A percentile compares a stretch with the other conserved stretches of the same genome.
Evolutionary conservation across 805 yeast species (phyloP).

Genomic region (Ogataea paraovalis): DNA sequence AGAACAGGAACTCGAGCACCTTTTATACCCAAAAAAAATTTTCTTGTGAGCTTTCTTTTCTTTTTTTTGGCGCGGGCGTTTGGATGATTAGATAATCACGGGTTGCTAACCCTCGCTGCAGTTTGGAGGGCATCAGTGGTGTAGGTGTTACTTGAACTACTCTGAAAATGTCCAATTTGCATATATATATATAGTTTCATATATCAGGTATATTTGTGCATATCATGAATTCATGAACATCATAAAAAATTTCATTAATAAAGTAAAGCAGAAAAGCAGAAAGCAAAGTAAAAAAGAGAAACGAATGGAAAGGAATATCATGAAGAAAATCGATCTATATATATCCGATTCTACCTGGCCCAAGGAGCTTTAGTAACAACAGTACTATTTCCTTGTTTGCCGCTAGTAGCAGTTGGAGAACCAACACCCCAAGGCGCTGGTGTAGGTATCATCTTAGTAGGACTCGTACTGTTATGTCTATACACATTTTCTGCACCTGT

Average conservation of each 20-base stretch:
- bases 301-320: background rate
- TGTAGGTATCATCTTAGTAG: background rate
- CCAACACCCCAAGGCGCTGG: background rate
- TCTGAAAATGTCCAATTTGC: too few relatives aligned
- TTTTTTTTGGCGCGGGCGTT: background rate
- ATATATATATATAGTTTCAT: too few relatives aligned
- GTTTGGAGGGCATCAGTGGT: too few relatives aligned
- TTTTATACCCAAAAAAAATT: slow-evolving; percentile 22
- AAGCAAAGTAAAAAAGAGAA: background rate
- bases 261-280: background rate
- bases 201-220: too few relatives aligned
- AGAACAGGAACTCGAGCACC: slow-evolving; percentile 9
- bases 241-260: background rate
- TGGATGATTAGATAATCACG: too few relatives aligned
- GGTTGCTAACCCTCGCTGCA: too few relatives aligned
- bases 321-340: background rate
- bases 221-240: background rate
- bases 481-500: background rate
- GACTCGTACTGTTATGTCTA: background rate
- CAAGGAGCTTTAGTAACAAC: slow-evolving; percentile 23
- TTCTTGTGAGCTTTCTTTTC: background rate
- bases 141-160: too few relatives aligned
- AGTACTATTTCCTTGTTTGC: background rate
- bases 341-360: slow-evolving; percentile 6
- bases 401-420: background rate